These are phyloP conservation scores for Sisymbrium irio DNA, from an alignment of 345 rosid genomes.

Conservation along the genomic window DNA sequence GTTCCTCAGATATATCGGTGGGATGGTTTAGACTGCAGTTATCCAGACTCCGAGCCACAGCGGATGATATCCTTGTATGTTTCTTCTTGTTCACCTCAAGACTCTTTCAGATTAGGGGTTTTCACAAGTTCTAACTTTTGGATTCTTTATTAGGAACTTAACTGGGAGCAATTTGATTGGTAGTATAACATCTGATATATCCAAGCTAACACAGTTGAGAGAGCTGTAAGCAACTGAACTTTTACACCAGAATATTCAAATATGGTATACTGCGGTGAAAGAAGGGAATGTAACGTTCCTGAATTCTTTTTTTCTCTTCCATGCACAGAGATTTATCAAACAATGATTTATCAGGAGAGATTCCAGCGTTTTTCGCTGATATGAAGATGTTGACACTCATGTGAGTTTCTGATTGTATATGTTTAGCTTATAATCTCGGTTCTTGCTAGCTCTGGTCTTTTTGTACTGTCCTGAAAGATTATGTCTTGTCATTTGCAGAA, in stretches of 20 bases:
- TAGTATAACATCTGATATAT: constrained; percentile 31
- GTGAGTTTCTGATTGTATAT: constrained; percentile 37
- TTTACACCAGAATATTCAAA: neutral
- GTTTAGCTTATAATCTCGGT: too few species aligned
- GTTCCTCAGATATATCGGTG: constrained; percentile 28
- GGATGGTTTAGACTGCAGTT: constrained; percentile 47
- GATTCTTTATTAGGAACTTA: constrained; percentile 31
- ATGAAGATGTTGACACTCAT: constrained; percentile 39
- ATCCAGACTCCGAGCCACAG: constrained; percentile 9
- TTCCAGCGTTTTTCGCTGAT: constrained; percentile 43
- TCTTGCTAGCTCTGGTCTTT: neutral
- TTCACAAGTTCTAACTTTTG: neutral
- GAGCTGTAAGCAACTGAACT: constrained; percentile 37
- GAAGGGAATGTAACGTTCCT: neutral
- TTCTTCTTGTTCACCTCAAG: neutral
- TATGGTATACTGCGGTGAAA: neutral
- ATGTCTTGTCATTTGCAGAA: constrained; percentile 11
- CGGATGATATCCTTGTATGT: constrained; percentile 52
- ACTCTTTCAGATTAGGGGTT: neutral
- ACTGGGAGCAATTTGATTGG: constrained; percentile 38
- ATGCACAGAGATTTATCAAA: constrained; percentile 57
- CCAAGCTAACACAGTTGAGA: constrained; percentile 35
- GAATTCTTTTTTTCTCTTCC: neutral
- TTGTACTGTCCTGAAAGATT: neutral
- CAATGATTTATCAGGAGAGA: constrained; percentile 44